Conservation (phyloP, 78 protist species). For the Chrysochromulina parva region DNA sequence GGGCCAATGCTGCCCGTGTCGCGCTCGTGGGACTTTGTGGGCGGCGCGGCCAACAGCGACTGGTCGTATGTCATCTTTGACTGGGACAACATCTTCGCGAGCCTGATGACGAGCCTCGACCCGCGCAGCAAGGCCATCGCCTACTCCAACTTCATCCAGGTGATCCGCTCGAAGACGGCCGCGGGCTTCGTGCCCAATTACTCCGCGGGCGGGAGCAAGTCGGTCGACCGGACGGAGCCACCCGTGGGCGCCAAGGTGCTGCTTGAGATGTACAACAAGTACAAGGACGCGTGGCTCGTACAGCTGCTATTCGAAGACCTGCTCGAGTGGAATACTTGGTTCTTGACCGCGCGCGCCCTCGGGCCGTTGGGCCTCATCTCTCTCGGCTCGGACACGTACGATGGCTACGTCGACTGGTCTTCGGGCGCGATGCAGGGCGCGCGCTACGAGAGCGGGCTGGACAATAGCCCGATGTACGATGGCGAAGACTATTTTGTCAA, state of each 20-base stretch:
- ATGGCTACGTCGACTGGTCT: not conserved
- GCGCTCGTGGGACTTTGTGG: not conserved
- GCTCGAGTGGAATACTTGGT: not conserved
- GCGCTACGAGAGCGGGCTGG: slow-evolving; percentile 38
- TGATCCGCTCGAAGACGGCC: not conserved
- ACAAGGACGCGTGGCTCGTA: not conserved
- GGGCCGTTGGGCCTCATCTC: slow-evolving; percentile 1
- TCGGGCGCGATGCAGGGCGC: slow-evolving; percentile 8
- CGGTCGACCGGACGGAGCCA: slow-evolving; percentile 24
- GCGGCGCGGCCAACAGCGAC: not conserved
- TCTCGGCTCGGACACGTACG: slow-evolving; percentile 18
- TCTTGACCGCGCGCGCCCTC: not conserved
- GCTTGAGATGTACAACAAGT: not conserved
- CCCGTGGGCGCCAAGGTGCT: slow-evolving; percentile 1
- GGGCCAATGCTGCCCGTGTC: slow-evolving; percentile 32
- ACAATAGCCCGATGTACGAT: slow-evolving; percentile 35
- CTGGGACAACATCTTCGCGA: slow-evolving; percentile 35
- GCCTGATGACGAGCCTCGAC: not conserved
- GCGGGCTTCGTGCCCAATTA: slow-evolving; percentile 22
- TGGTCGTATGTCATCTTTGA: slow-evolving; percentile 19
- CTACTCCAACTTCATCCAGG: slow-evolving; percentile 16
- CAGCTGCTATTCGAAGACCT: slow-evolving; percentile 13
- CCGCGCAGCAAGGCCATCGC: not conserved
- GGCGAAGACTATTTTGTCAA: not conserved
- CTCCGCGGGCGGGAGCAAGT: slow-evolving; percentile 32